phyloP scores from a whole-genome alignment of 2,329 filamentous ascomycete species.

The Pestalotiopsis sp. region DNA sequence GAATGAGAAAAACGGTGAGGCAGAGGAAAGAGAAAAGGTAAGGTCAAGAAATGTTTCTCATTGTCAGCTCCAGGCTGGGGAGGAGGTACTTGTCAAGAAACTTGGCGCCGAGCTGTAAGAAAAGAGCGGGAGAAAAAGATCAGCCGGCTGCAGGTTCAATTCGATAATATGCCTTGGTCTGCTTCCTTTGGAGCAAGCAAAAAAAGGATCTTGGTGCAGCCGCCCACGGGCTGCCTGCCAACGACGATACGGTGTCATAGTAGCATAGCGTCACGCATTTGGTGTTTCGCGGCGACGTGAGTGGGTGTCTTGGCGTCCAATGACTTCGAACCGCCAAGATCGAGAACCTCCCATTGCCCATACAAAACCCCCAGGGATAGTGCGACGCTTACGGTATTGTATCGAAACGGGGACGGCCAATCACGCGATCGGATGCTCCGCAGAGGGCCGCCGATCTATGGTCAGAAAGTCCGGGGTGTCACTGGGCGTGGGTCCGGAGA shows the following conservation, averaged over 20 bases:
- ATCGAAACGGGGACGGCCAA: neutral
- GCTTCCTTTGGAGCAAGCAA: no score
- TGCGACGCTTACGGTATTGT: constrained; percentile 1
- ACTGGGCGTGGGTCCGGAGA: neutral
- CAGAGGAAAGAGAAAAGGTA: constrained; percentile 1
- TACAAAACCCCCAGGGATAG: neutral
- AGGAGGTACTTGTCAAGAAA: neutral
- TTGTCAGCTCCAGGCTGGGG: neutral
- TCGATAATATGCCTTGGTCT: no score
- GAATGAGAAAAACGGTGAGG: neutral
- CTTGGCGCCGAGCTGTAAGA: constrained; percentile 2
- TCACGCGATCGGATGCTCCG: neutral
- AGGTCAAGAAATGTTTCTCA: neutral
- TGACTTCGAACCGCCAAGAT: neutral
- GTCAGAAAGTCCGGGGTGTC: neutral
- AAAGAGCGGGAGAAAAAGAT: neutral
- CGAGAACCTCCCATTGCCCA: neutral
- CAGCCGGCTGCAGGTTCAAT: neutral
- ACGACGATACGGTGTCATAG: neutral
- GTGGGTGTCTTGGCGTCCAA: constrained; percentile 1
- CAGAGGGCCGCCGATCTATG: neutral
- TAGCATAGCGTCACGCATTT: constrained; percentile 6
- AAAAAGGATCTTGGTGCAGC: neutral
- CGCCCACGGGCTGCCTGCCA: neutral
- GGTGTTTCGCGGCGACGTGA: constrained; percentile 1